These are phyloP conservation scores for Candida anglica DNA, from an alignment of 805 yeast genomes.

Conservation along the genomic window DNA sequence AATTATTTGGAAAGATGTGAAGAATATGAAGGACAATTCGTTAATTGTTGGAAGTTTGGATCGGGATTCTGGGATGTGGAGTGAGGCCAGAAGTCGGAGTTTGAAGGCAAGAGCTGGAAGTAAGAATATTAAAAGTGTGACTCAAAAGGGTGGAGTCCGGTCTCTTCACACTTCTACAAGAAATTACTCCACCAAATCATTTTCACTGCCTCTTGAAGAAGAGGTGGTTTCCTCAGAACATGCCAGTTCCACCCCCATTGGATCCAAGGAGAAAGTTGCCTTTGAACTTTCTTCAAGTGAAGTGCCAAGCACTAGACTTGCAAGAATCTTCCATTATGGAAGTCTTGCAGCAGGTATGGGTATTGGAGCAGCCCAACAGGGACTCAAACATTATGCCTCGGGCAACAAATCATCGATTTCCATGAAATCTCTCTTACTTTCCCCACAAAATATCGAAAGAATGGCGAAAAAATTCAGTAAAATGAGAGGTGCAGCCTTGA, in stretches of 20 bases:
- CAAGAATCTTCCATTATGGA: constrained; percentile 90
- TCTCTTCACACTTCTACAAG: constrained; percentile 3
- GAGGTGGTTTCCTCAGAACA: constrained; percentile 2
- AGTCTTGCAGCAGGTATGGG: constrained; percentile 90
- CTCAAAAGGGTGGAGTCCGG: constrained; percentile 5
- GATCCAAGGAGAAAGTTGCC: constrained; percentile 22
- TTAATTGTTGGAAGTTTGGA: neutral
- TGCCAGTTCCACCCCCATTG: constrained; percentile 11
- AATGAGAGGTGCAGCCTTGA: constrained; percentile 99
- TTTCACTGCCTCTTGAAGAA: constrained; percentile 1
- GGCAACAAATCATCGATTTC: constrained; percentile 45
- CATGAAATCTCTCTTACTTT: constrained; percentile 59
- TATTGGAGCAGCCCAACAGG: constrained; percentile 74
- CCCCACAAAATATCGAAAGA: constrained; percentile 80
- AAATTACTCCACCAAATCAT: constrained; percentile 13
- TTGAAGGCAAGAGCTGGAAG: neutral
- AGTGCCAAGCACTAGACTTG: constrained; percentile 85
- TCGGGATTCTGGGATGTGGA: neutral
- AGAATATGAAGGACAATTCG: constrained; percentile 5
- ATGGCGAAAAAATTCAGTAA: constrained; percentile 83
- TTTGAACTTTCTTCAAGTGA: constrained; percentile 57
- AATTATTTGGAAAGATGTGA: constrained; percentile 5
- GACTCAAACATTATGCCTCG: constrained; percentile 61
- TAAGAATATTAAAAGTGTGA: neutral
- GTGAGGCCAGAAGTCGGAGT: constrained; percentile 2